These are phyloP conservation scores for Chenopodium suecicum DNA, from an alignment of 148 eudicot species.

Conservation along the genomic window DNA sequence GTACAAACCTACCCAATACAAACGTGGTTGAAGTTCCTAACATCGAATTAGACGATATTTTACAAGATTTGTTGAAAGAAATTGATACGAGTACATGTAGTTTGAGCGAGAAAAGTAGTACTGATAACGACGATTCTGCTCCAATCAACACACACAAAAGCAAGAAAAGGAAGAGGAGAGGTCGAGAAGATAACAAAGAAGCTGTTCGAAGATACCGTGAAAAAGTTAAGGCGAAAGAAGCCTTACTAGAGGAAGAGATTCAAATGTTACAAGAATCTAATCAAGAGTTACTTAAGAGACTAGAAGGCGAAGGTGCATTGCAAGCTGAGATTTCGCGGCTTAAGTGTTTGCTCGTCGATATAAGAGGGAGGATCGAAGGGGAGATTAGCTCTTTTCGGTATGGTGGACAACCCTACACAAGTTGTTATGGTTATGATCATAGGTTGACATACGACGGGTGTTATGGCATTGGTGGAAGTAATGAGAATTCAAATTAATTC, in stretches of 20 bases:
- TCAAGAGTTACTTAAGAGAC: conserved; percentile 70
- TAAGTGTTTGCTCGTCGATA: conserved; percentile 84
- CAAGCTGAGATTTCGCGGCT: conserved; percentile 78
- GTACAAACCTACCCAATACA: too few relatives aligned
- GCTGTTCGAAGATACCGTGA: conserved; percentile 87
- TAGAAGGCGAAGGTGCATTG: conserved; percentile 62
- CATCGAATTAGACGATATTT: too few relatives aligned
- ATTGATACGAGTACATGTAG: too few relatives aligned
- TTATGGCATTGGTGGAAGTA: too few relatives aligned
- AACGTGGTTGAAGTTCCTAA: too few relatives aligned
- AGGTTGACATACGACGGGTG: too few relatives aligned
- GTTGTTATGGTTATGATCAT: too few relatives aligned
- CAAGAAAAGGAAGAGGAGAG: conserved; percentile 35
- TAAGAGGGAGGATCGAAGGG: conserved; percentile 86
- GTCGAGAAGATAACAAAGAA: conserved; percentile 65
- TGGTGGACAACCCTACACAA: too few relatives aligned
- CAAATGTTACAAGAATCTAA: conserved; percentile 61
- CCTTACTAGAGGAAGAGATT: conserved; percentile 78
- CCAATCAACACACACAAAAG: conserved; percentile 50
- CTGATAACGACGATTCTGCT: conserved; percentile 55
- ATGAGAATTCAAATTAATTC: too few relatives aligned
- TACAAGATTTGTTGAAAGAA: too few relatives aligned
- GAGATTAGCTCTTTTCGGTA: conserved; percentile 85
- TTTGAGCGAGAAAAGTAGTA: background rate
- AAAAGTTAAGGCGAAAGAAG: conserved; percentile 79